Evolutionary conservation across 1,139 yeast genomes (phyloP).

Genomic region (Scheffersomyces titani): DNA sequence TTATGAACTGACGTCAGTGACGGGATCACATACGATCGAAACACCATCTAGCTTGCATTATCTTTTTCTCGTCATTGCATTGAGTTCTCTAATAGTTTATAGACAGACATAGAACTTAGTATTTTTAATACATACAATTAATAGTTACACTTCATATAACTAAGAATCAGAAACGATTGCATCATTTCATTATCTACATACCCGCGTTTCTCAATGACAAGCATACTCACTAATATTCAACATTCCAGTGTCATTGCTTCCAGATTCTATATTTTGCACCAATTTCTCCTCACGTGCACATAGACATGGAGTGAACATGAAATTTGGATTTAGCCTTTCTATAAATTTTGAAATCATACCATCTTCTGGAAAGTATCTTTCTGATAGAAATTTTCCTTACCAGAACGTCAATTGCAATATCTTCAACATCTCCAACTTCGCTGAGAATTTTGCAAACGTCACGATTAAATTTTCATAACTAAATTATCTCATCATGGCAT

Average conservation of each 20-base stretch:
- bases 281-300: background rate
- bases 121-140: background rate
- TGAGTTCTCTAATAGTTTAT: background rate
- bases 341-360: background rate
- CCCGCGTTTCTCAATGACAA: too few species aligned
- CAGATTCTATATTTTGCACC: too few species aligned
- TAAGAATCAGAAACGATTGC: background rate
- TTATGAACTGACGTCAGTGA: background rate
- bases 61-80: background rate
- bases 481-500: constrained; percentile 51
- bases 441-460: background rate
- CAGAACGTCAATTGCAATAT: background rate
- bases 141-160: background rate
- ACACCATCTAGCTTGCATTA: background rate
- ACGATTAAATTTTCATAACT: too few species aligned
- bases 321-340: background rate
- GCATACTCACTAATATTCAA: too few species aligned
- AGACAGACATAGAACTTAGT: background rate
- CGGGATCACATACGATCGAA: background rate
- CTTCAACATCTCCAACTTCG: background rate
- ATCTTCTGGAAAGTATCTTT: background rate
- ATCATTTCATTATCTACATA: too few species aligned
- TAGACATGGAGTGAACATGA: background rate
- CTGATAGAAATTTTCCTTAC: too few species aligned
- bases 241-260: too few species aligned